Conservation (phyloP, 164 flowering plant genomes). For the Tetracentron sinense region DNA sequence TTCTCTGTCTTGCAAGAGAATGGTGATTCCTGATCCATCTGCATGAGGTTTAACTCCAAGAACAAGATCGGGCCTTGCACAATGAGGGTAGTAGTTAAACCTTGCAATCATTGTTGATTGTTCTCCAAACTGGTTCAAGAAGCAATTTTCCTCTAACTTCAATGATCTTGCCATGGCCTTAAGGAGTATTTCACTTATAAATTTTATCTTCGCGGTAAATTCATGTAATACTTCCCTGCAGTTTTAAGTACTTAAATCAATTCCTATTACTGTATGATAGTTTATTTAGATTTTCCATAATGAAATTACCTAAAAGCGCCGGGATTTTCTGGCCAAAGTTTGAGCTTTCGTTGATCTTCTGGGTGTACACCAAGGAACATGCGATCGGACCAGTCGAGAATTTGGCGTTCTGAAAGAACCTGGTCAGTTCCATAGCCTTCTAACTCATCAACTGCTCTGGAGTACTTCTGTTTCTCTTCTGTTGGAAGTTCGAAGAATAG, state of each 20-base stretch:
- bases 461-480: conserved; percentile 31
- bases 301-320: conserved; percentile 3
- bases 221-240: conserved; percentile 34
- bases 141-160: conserved; percentile 28
- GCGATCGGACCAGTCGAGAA: conserved; percentile 14
- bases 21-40: conserved; percentile 32
- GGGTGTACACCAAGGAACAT: conserved; percentile 10
- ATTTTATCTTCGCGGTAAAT: conserved; percentile 18
- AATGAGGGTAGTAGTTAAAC: conserved; percentile 41
- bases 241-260: no score
- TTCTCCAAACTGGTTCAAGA: conserved; percentile 26
- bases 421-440: conserved; percentile 15
- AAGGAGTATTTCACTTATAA: conserved; percentile 14
- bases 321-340: conserved; percentile 15
- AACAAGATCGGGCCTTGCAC: conserved; percentile 37
- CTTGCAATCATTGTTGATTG: conserved; percentile 15
- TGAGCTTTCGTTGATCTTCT: neutral
- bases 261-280: no score
- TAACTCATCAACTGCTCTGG: neutral
- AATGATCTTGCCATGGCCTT: conserved; percentile 35
- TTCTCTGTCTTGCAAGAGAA: conserved; percentile 33
- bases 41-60: conserved; percentile 37
- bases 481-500: conserved; percentile 30
- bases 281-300: no score
- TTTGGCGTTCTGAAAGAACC: conserved; percentile 6